Evolutionary conservation across 208 protist genomes (phyloP).

Genomic region (Leishmania mexicana): DNA sequence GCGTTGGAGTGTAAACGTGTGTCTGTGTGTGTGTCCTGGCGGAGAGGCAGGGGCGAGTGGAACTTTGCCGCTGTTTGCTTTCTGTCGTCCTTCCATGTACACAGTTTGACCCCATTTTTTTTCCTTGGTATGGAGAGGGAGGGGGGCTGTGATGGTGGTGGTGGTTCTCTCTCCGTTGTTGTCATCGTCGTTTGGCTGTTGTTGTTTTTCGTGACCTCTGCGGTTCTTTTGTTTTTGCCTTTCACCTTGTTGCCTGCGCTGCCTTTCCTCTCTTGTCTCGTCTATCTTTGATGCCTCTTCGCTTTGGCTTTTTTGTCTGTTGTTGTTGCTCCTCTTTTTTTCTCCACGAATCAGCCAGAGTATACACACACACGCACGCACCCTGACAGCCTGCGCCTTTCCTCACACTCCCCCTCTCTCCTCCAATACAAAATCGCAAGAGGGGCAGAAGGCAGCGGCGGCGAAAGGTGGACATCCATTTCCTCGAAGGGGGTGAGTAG

Average conservation of each 20-base stretch:
- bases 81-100: background rate
- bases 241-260: background rate
- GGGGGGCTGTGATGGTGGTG: background rate
- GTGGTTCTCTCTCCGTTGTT: background rate
- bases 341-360: background rate
- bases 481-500: background rate
- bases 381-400: background rate
- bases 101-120: background rate
- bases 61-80: background rate
- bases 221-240: background rate
- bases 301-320: background rate
- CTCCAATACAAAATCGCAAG: background rate
- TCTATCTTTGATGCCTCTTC: background rate
- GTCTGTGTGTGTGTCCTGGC: background rate
- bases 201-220: background rate
- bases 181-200: no score
- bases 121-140: background rate
- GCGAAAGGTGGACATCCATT: background rate
- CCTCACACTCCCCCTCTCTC: background rate
- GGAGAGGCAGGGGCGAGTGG: background rate
- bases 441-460: background rate
- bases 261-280: background rate
- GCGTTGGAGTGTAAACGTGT: background rate
- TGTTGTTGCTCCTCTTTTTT: background rate
- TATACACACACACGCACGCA: background rate